Conservation (phyloP, 2,329 filamentous ascomycete species). For the Pezicula radicicola region DNA sequence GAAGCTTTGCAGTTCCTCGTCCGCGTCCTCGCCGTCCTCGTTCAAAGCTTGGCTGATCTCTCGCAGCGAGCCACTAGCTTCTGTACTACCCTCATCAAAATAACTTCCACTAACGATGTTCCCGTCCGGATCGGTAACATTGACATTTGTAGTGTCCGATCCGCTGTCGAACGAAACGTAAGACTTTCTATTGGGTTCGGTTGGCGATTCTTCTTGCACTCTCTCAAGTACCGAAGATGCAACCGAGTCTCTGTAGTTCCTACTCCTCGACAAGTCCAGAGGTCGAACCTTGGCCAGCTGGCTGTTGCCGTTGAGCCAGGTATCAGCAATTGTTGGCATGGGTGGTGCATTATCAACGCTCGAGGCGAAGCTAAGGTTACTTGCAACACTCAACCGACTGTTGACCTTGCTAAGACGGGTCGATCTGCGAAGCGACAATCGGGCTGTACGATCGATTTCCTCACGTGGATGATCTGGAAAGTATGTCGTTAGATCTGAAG, state of each 20-base stretch:
- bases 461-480: constrained; percentile 94
- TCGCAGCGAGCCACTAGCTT: constrained; percentile 71
- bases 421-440: constrained; percentile 86
- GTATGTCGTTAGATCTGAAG: constrained; percentile 92
- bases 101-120: constrained; percentile 73
- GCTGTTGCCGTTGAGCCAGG: constrained; percentile 70
- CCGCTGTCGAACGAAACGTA: constrained; percentile 82
- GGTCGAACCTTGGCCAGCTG: constrained; percentile 48
- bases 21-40: constrained; percentile 87
- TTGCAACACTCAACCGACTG: constrained; percentile 88
- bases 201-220: constrained; percentile 80
- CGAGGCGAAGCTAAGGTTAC: constrained; percentile 88
- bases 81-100: constrained; percentile 77
- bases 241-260: constrained; percentile 75
- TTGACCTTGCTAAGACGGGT: constrained; percentile 89
- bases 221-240: constrained; percentile 87
- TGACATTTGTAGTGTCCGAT: constrained; percentile 67
- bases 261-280: constrained; percentile 36
- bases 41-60: constrained; percentile 82
- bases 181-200: constrained; percentile 88
- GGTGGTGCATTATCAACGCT: constrained; percentile 91
- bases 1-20: constrained; percentile 87
- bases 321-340: constrained; percentile 92
- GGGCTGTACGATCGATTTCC: constrained; percentile 92
- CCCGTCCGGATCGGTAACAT: constrained; percentile 74